Evolutionary conservation across 2,329 filamentous ascomycete genomes (phyloP), one percentile per base, ranked within the genome.

Genomic region (Hawksworthiomyces lignivorus): DNA sequence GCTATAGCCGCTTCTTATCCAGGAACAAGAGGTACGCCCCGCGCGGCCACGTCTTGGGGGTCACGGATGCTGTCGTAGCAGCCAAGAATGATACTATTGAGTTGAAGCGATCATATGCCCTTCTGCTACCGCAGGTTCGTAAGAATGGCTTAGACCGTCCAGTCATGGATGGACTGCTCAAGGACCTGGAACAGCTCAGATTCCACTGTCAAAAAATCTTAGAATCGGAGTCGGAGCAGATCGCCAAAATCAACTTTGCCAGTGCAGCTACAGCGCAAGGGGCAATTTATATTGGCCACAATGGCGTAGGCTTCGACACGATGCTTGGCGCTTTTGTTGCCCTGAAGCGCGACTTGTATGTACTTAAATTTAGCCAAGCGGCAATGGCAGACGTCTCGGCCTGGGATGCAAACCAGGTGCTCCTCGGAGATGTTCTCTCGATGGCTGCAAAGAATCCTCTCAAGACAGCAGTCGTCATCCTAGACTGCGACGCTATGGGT

Each of bases 201-300:
- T 33, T 22, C 2, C 6, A 3, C 11, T 39, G 36, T 31, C 10
- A 2, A 26, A 22, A 24, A n/a, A 10, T 35, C 17, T 30, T 44
- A 11, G 31, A 35, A 6, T 2, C 20, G 18, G 24, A 7, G 10
- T 7, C 14, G 3, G 24, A 20, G 5, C 18, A 30, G 4, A 4
- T n/a, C 4, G 26, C 10, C n/a, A 36, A 32, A 12, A 18, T 40
- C 27, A 18, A 2, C 1, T 32, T 44, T 32, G 14, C 27, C 15
- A 26, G 19, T 5, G n/a, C 7, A 3, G 31, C 42, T 1, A 32
- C 36, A 10, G 11, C 26, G 6, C 3, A 10, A 2, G 42, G 42
- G 5, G 36, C 42, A 10, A 22, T 40, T 11, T 44, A 44, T 17
- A 7, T 39, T 8, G 36, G 36, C 8, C 7, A 44, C 26, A 44